These are phyloP conservation scores for Rhynchosporium agropyri DNA, from an alignment of 2,329 filamentous ascomycete genomes.

Conservation along the genomic window DNA sequence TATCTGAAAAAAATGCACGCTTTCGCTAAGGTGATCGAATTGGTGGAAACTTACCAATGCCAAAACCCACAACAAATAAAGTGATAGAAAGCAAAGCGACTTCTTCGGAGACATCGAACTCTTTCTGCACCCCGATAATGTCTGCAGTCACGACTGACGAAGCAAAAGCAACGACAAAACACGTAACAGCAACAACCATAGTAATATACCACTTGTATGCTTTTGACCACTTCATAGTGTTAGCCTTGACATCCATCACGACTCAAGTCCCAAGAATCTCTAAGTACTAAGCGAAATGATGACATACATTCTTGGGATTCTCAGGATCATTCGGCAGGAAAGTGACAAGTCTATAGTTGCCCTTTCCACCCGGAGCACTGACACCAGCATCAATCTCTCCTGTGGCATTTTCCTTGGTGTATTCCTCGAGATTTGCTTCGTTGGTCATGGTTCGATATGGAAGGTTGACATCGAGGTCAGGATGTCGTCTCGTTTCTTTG, in stretches of 20 bases:
- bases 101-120: slow-evolving; percentile 71
- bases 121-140: slow-evolving; percentile 61
- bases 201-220: slow-evolving; percentile 80
- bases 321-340: slow-evolving; percentile 73
- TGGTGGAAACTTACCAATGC: slow-evolving; percentile 58
- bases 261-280: too few relatives aligned
- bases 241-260: too few relatives aligned
- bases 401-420: slow-evolving; percentile 59
- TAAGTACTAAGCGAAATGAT: too few relatives aligned
- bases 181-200: slow-evolving; percentile 78
- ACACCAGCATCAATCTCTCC: slow-evolving; percentile 57
- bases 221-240: slow-evolving; percentile 61
- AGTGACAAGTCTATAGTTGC: slow-evolving; percentile 63
- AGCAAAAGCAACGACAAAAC: slow-evolving; percentile 66
- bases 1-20: too few relatives aligned
- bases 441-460: slow-evolving; percentile 67
- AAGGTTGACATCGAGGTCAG: slow-evolving; percentile 54
- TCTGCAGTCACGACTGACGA: slow-evolving; percentile 80
- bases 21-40: neutral
- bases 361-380: slow-evolving; percentile 32
- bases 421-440: slow-evolving; percentile 66
- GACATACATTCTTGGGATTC: slow-evolving; percentile 71
- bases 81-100: slow-evolving; percentile 73
- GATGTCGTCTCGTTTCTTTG: slow-evolving; percentile 36
- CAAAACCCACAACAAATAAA: slow-evolving; percentile 81